Conservation (phyloP, 768 basidiomycete genomes). For the Sporobolomyces phaffii region DNA sequence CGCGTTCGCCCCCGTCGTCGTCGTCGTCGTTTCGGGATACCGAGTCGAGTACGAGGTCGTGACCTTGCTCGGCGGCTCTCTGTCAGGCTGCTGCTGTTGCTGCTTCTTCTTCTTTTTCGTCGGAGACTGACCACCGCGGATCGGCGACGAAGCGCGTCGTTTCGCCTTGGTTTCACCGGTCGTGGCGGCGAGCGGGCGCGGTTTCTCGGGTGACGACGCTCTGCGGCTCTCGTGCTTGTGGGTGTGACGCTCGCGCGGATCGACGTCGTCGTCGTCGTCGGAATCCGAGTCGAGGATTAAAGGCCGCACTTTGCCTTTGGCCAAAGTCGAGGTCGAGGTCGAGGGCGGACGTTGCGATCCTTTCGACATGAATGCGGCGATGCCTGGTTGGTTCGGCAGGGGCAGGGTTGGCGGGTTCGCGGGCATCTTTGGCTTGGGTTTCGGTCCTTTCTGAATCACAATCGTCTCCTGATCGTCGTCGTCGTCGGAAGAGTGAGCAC, state of each 20-base stretch:
- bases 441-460: background rate
- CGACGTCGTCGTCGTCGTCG: background rate
- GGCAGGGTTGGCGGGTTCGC: background rate
- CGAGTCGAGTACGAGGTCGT: no score
- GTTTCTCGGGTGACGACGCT: constrained; percentile 1
- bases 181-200: background rate
- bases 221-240: background rate
- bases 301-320: background rate
- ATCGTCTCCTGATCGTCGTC: no score
- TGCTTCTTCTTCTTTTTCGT: background rate
- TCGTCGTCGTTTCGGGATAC: no score
- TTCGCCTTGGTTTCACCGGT: background rate
- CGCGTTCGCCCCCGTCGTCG: no score
- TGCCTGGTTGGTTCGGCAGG: background rate
- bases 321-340: background rate
- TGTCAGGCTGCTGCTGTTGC: no score
- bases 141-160: constrained; percentile 9
- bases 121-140: background rate
- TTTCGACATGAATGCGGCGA: no score
- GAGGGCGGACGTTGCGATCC: no score
- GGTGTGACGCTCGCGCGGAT: background rate
- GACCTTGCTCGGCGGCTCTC: background rate
- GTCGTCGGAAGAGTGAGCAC: background rate
- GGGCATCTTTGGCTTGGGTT: background rate
- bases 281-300: background rate